Base-by-base conservation (phyloP, 2,329 filamentous ascomycete species). In the Apiospora marii region DNA sequence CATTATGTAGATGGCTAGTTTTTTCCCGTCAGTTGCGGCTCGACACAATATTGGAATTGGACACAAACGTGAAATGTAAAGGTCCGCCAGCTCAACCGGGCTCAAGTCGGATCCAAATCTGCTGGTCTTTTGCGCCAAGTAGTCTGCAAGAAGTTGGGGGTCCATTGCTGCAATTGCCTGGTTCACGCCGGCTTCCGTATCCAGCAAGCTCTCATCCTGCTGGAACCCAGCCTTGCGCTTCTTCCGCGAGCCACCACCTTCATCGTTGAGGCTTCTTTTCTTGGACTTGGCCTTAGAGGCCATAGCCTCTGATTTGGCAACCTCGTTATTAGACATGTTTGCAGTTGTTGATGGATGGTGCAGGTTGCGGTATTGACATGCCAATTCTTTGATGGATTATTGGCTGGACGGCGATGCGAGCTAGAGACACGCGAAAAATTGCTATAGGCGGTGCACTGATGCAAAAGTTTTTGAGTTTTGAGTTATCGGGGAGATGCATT, bases 141-240 rank as follows among this genome's bases (percentile, higher is more conserved):
- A 92, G 81, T 98, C 96, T 1, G 95, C 94, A 67, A 98, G 85
- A 58, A 98, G 87, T 76, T 92, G 90, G 73, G 90, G 92, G 81
- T 98, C 94, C 92, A 98, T 95, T 74, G 91, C 90, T 64, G 91
- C 90, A 80, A 98, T 93, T 4, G 93, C 90, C 75, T 90, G 91
- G 83, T 98, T 97, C 76, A 98, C 85, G 8, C 92, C 92, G 46
- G 92, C 89, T 77, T 94, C 90, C 61, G 90, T 87, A 79, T 94
- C 91, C 72, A 92, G 81, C 41, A 88, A 83, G 34, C 85, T 86
- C 68, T 92, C 89, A 58, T 90, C 87, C 58, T 85, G 76, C 73
- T 88, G 85, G 71, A 84, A 83, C 79, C 88, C 86, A 78, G 85
- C 85, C 74, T 86, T 87, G 83, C 90, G 92, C 84, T 87, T 87